phyloP scores from a whole-genome alignment of 352 stramenopile species.

The Phytophthora agathidicida region DNA sequence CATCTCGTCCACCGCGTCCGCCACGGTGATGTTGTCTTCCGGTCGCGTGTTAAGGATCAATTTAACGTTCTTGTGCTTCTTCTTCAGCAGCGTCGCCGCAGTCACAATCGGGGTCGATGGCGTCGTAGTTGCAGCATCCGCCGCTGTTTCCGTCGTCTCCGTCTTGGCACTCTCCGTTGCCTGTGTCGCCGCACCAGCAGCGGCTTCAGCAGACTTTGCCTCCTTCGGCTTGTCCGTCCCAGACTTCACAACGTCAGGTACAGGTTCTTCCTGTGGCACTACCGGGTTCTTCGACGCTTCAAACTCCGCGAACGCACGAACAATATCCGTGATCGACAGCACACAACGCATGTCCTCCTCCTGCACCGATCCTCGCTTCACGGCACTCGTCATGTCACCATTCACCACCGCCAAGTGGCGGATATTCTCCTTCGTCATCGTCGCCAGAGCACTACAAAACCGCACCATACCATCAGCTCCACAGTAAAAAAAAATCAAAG shows the following conservation, averaged over 20 bases:
- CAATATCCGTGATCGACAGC: slow-evolving; percentile 86
- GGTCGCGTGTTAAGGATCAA: slow-evolving; percentile 83
- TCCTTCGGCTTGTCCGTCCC: slow-evolving; percentile 10
- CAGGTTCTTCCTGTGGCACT: not conserved
- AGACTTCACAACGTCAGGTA: not conserved
- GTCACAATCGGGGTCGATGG: slow-evolving; percentile 45
- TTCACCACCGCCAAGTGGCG: slow-evolving; percentile 85
- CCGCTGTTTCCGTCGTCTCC: slow-evolving; percentile 11
- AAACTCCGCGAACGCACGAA: slow-evolving; percentile 76
- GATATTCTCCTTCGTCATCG: slow-evolving; percentile 90
- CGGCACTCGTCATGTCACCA: slow-evolving; percentile 69
- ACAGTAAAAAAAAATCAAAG: too few species aligned
- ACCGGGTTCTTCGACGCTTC: slow-evolving; percentile 58
- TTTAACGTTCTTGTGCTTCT: slow-evolving; percentile 85
- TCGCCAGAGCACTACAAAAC: slow-evolving; percentile 65
- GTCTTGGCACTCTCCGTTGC: slow-evolving; percentile 3
- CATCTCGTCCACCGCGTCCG: slow-evolving; percentile 80
- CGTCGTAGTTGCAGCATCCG: slow-evolving; percentile 1
- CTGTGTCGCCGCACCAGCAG: not conserved
- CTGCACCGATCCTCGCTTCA: slow-evolving; percentile 77
- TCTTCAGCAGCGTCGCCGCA: slow-evolving; percentile 75
- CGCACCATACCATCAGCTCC: not conserved
- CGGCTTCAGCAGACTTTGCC: slow-evolving; percentile 8
- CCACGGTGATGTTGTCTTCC: slow-evolving; percentile 81
- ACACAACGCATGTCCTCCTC: slow-evolving; percentile 87